A percentile compares a stretch with the other conserved stretches of the same genome.
These are phyloP conservation scores for Babesia gibsoni DNA, from an alignment of 169 alveolate genomes.

Conservation along the genomic window DNA sequence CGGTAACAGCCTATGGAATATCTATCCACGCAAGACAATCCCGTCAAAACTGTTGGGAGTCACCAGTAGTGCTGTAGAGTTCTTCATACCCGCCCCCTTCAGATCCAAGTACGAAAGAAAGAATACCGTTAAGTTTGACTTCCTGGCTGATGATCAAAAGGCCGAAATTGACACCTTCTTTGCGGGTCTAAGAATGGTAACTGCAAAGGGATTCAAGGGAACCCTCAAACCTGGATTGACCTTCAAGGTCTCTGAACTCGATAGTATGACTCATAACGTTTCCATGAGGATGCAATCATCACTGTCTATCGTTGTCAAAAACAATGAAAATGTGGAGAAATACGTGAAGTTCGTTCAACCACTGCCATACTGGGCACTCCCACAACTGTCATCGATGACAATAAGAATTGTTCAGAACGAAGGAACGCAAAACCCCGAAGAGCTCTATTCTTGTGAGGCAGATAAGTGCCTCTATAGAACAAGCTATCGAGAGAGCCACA, in stretches of 20 bases:
- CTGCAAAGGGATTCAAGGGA: neutral
- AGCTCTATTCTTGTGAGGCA: neutral
- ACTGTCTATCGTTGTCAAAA: slow-evolving; percentile 18
- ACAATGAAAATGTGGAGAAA: neutral
- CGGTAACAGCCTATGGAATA: neutral
- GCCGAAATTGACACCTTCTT: neutral
- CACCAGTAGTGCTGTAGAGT: slow-evolving; percentile 6
- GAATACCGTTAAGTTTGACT: neutral
- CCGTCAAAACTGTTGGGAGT: slow-evolving; percentile 10
- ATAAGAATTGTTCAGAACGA: neutral
- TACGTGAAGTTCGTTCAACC: slow-evolving; percentile 39
- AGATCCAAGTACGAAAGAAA: neutral
- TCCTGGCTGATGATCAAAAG: neutral
- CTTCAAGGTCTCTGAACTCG: slow-evolving; percentile 49
- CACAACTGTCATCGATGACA: neutral
- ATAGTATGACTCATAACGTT: slow-evolving; percentile 28
- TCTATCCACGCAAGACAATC: neutral
- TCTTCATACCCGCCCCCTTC: slow-evolving; percentile 4
- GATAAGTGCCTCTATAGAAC: neutral
- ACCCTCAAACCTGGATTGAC: neutral
- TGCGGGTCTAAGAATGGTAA: neutral
- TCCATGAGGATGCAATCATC: slow-evolving; percentile 50
- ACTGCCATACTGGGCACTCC: slow-evolving; percentile 46
- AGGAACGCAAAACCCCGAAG: neutral
- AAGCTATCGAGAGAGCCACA: neutral